These are phyloP conservation scores for Geosiphon pyriformis DNA, from an alignment of 192 early-diverging fungal species.

Conservation along the genomic window DNA sequence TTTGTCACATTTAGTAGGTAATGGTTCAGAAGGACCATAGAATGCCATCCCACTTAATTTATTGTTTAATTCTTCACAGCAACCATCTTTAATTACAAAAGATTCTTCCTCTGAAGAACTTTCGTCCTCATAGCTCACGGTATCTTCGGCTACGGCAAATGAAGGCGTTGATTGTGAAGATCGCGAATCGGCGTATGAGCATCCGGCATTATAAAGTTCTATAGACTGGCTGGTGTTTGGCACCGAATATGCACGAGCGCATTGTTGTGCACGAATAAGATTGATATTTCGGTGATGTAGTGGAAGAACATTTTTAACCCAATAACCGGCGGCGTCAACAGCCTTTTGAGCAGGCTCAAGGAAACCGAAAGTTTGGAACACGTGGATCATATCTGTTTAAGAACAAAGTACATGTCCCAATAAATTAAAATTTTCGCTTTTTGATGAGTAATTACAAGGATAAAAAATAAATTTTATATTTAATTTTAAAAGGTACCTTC, in stretches of 20 bases:
- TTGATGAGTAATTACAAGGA: background rate
- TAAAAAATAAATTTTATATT: background rate
- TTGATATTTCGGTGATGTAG: conserved; percentile 1
- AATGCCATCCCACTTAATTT: background rate
- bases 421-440: no score
- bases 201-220: background rate
- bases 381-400: conserved; percentile 21
- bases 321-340: conserved; percentile 17
- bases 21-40: background rate
- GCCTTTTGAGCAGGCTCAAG: conserved; percentile 16
- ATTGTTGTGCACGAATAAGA: background rate
- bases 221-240: background rate
- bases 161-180: background rate
- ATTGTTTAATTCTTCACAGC: background rate
- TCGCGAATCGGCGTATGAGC: no score
- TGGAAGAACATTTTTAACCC: conserved; percentile 17
- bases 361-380: conserved; percentile 20
- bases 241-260: background rate
- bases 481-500: no score
- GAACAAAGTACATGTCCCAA: background rate
- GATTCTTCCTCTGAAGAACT: background rate
- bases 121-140: background rate
- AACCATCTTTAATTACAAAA: background rate
- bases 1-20: conserved; percentile 5
- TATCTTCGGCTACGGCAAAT: background rate